Percentiles rank a stretch among this genome's conserved stretches.
phyloP scores from a whole-genome alignment of 371 early-diverging fungal genomes.

The Mortierella sp. region DNA sequence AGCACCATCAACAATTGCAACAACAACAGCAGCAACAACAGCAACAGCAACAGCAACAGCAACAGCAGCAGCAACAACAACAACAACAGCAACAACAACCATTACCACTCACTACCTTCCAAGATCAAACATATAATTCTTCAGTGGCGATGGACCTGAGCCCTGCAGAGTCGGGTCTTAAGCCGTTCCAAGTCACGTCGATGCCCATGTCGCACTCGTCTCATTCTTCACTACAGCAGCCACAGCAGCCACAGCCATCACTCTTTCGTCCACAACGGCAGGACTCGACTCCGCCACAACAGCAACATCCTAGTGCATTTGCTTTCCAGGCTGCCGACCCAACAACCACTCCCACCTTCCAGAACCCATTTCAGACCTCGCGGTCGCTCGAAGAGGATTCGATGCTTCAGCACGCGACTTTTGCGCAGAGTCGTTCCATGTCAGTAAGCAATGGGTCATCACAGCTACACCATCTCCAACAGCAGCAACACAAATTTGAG shows the following conservation, averaged over 20 bases:
- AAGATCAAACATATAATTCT: slow-evolving; percentile 27
- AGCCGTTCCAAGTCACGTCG: slow-evolving; percentile 12
- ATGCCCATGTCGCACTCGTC: not conserved
- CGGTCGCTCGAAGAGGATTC: slow-evolving; percentile 27
- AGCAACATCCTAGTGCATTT: not conserved
- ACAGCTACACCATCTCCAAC: slow-evolving; percentile 12
- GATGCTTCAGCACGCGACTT: slow-evolving; percentile 50
- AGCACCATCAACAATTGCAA: slow-evolving; percentile 22
- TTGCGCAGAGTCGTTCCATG: slow-evolving; percentile 42
- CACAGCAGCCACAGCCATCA: slow-evolving; percentile 15
- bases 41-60: slow-evolving; percentile 12
- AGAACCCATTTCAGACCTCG: slow-evolving; percentile 2
- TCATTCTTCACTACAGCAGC: slow-evolving; percentile 8
- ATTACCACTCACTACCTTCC: slow-evolving; percentile 14
- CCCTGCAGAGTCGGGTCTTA: slow-evolving; percentile 8
- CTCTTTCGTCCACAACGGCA: not conserved
- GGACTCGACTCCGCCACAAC: slow-evolving; percentile 17
- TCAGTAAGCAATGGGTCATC: slow-evolving; percentile 33
- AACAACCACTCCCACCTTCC: slow-evolving; percentile 15
- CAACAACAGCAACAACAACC: slow-evolving; percentile 21
- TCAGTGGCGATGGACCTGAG: slow-evolving; percentile 31
- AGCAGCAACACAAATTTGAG: slow-evolving; percentile 38
- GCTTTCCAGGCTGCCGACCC: slow-evolving; percentile 12
- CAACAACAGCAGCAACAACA: slow-evolving; percentile 9
- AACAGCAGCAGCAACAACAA: slow-evolving; percentile 20